phyloP scores from a whole-genome alignment of 2,329 filamentous ascomycete genomes.

The Nothophaeocryptopus gaeumannii region DNA sequence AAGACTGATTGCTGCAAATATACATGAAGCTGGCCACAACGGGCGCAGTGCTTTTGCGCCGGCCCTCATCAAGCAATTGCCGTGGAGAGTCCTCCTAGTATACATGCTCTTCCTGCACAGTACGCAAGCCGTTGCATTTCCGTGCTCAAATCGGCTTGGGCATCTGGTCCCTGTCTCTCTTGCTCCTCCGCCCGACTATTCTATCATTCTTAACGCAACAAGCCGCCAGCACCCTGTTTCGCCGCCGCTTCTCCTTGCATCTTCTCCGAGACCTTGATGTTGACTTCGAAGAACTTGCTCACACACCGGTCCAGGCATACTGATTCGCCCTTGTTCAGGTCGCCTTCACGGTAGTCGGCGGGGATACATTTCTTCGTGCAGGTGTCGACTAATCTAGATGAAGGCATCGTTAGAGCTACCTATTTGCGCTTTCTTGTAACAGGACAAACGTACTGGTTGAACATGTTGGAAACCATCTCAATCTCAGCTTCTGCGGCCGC shows the following conservation, averaged over 20 bases:
- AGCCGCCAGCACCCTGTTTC: constrained; percentile 56
- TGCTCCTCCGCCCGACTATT: too few species aligned
- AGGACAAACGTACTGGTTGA: constrained; percentile 70
- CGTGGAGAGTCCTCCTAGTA: too few species aligned
- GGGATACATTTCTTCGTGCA: constrained; percentile 95
- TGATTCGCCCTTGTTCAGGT: constrained; percentile 97
- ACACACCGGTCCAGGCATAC: constrained; percentile 98
- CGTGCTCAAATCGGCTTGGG: too few species aligned
- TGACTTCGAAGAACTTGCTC: constrained; percentile 97
- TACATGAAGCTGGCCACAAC: too few species aligned
- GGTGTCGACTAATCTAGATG: constrained; percentile 65
- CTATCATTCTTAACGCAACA: constrained; percentile 23
- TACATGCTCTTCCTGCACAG: too few species aligned
- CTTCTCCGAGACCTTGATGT: constrained; percentile 95
- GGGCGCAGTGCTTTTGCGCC: too few species aligned
- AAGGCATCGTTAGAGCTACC: constrained; percentile 1
- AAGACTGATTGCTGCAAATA: too few species aligned
- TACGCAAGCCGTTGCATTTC: too few species aligned
- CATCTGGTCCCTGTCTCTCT: too few species aligned
- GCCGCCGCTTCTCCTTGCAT: constrained; percentile 83
- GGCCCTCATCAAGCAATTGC: too few species aligned
- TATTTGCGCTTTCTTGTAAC: not conserved
- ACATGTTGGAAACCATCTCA: constrained; percentile 97
- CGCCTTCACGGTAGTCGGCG: constrained; percentile 85
- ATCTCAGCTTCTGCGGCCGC: constrained; percentile 94